phyloP scores from a whole-genome alignment of 345 rosid genomes.

The Excoecaria agallocha region DNA sequence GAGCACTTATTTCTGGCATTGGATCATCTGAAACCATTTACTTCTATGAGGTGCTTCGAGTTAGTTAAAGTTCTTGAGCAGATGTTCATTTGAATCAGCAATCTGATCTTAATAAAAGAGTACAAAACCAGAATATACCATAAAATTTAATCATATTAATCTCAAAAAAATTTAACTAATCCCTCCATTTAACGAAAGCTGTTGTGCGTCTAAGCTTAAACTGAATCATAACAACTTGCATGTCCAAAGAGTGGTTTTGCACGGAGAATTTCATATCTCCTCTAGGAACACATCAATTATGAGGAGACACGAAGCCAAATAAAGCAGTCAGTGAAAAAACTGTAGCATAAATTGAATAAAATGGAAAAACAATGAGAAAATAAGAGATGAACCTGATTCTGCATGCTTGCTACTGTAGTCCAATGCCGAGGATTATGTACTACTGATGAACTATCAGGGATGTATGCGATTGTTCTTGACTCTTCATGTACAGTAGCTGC shows the following conservation, averaged over 20 bases:
- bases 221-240: no score
- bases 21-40: no score
- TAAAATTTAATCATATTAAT: neutral
- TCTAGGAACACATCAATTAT: neutral
- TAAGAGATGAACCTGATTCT: conserved; percentile 42
- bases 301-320: neutral
- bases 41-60: no score
- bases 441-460: conserved; percentile 31
- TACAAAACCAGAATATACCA: no score
- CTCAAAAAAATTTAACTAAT: neutral
- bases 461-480: conserved; percentile 39
- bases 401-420: conserved; percentile 38
- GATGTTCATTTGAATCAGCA: no score
- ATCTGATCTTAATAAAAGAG: no score
- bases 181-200: neutral
- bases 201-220: neutral
- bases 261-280: neutral
- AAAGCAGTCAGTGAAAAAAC: neutral
- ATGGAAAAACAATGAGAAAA: neutral
- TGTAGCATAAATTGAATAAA: neutral
- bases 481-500: conserved; percentile 32
- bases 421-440: conserved; percentile 35
- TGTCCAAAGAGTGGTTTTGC: neutral
- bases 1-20: no score
- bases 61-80: no score